Evolutionary conservation across 2,329 filamentous ascomycete genomes (phyloP).

Genomic region (Ophiostoma himal-ulmi): DNA sequence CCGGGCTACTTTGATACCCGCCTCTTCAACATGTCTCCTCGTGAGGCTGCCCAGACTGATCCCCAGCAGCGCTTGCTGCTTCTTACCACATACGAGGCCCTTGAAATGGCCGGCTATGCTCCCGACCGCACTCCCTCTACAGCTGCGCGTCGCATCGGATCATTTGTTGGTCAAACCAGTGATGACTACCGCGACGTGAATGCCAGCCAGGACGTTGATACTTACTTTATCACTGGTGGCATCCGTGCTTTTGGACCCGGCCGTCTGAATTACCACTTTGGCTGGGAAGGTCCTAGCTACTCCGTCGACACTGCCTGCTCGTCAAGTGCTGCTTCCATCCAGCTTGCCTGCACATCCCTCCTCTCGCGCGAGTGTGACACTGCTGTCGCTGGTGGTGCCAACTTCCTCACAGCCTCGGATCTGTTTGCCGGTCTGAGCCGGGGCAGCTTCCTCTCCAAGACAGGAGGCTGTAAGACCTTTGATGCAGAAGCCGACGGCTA

Average conservation of each 20-base stretch:
- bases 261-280: constrained; percentile 70
- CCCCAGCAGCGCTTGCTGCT: constrained; percentile 74
- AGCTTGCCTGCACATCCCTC: constrained; percentile 65
- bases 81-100: constrained; percentile 71
- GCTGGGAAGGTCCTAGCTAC: constrained; percentile 66
- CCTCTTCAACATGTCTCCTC: constrained; percentile 80
- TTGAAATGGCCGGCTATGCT: constrained; percentile 75
- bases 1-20: constrained; percentile 71
- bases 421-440: constrained; percentile 70
- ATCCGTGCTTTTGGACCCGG: constrained; percentile 43
- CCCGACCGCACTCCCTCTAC: constrained; percentile 68
- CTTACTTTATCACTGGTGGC: constrained; percentile 43
- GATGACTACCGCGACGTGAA: constrained; percentile 76
- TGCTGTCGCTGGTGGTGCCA: constrained; percentile 73
- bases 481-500: constrained; percentile 77
- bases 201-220: constrained; percentile 63
- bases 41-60: constrained; percentile 70
- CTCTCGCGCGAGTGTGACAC: constrained; percentile 75
- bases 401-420: constrained; percentile 73
- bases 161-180: constrained; percentile 68
- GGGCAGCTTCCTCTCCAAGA: constrained; percentile 72
- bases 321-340: constrained; percentile 65
- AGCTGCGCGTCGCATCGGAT: constrained; percentile 56
- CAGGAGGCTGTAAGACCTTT: constrained; percentile 72
- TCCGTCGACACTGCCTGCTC: constrained; percentile 75